Conservation (phyloP, 106 monocot genomes). For the Amphibolis antarctica region DNA sequence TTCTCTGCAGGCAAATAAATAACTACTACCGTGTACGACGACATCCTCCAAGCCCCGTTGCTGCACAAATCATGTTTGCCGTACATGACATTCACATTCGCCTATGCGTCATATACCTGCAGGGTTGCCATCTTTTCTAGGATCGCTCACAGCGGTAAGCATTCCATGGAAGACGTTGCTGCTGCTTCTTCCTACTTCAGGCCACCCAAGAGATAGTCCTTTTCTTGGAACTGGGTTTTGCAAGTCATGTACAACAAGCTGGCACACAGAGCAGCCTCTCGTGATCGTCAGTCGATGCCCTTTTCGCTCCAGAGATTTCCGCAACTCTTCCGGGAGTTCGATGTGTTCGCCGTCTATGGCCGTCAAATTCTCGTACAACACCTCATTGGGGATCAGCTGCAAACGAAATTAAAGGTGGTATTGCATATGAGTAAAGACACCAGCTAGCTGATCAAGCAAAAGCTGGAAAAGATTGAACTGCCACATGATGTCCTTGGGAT, state of each 20-base stretch:
- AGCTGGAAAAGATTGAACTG: too few species aligned
- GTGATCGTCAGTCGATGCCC: conserved; percentile 38
- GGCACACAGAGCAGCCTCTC: conserved; percentile 40
- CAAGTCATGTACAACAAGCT: conserved; percentile 70
- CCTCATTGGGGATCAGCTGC: conserved; percentile 80
- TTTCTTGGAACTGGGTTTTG: conserved; percentile 11
- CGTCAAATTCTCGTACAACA: conserved; percentile 72
- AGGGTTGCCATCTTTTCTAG: conserved; percentile 73
- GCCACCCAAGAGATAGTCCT: neutral
- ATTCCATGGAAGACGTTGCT: conserved; percentile 38
- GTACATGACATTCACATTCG: too few species aligned
- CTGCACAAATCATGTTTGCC: too few species aligned
- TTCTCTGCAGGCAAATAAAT: too few species aligned
- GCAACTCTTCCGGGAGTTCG: conserved; percentile 25
- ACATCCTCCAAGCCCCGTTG: too few species aligned
- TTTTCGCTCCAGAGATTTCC: conserved; percentile 42
- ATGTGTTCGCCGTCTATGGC: conserved; percentile 53
- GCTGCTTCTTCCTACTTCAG: neutral
- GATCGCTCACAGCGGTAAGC: conserved; percentile 92
- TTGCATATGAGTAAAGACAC: neutral
- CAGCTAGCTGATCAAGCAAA: too few species aligned
- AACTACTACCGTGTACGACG: too few species aligned
- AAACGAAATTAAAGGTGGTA: neutral
- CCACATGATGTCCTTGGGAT: too few species aligned
- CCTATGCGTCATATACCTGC: conserved; percentile 39